phyloP scores from a whole-genome alignment of 306 rosid species.

The Trifolium subterraneum region DNA sequence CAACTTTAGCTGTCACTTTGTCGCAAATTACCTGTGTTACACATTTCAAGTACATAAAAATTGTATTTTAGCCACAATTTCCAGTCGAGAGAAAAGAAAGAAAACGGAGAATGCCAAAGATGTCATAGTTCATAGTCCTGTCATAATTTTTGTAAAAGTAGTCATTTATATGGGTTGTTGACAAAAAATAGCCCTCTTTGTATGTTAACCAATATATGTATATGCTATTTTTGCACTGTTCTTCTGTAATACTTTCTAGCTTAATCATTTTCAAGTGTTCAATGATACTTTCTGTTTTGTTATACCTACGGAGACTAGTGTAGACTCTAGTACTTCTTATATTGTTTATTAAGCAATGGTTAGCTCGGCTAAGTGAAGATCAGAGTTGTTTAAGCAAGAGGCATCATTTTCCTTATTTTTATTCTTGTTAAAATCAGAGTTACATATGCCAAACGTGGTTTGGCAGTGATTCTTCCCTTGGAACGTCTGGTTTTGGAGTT shows the following conservation, averaged over 20 bases:
- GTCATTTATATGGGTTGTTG: constrained; percentile 7
- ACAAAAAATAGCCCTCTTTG: background rate
- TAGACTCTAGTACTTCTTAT: constrained; percentile 2
- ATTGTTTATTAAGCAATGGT: too few species aligned
- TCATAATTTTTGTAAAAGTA: background rate
- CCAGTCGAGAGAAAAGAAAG: constrained; percentile 3
- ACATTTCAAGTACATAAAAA: constrained; percentile 17
- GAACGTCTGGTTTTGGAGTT: constrained; percentile 46
- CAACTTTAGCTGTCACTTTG: background rate
- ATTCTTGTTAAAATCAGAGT: constrained; percentile 30
- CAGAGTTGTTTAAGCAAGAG: background rate
- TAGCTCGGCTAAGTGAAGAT: background rate
- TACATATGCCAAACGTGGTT: constrained; percentile 11
- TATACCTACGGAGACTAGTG: background rate
- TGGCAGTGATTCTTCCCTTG: constrained; percentile 46
- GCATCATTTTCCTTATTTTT: constrained; percentile 48
- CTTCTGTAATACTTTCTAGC: constrained; percentile 15
- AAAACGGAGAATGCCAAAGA: constrained; percentile 6
- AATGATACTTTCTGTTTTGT: too few species aligned
- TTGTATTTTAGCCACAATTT: constrained; percentile 23
- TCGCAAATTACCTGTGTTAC: background rate
- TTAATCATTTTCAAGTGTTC: constrained; percentile 25
- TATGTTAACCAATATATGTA: constrained; percentile 32
- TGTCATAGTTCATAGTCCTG: background rate
- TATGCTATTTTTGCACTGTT: constrained; percentile 23